Percentiles rank a stretch among this genome's conserved stretches.
Evolutionary conservation across 305 asterid species (phyloP).

Genomic region (Rubia peregrina): DNA sequence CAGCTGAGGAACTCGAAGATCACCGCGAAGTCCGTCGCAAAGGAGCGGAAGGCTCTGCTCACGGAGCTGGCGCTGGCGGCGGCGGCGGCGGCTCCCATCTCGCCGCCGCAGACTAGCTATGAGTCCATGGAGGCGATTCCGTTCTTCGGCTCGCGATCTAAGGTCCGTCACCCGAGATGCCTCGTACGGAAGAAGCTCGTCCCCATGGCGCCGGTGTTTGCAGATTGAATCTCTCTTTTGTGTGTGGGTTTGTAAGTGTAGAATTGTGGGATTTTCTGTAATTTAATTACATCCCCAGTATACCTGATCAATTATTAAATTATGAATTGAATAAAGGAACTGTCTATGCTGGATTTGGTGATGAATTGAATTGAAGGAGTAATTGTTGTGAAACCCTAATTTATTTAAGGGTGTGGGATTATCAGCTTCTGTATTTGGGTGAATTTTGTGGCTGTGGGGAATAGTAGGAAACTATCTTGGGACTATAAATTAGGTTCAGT

Average conservation of each 20-base stretch:
- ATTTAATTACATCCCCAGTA: slow-evolving; percentile 4
- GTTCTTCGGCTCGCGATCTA: slow-evolving; percentile 39
- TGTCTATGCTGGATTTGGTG: background rate
- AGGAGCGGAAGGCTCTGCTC: slow-evolving; percentile 33
- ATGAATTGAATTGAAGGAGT: background rate
- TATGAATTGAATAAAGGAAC: background rate
- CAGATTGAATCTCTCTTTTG: slow-evolving; percentile 17
- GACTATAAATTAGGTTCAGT: background rate
- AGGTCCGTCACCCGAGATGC: slow-evolving; percentile 39
- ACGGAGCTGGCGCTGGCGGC: slow-evolving; percentile 29
- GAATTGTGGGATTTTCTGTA: background rate
- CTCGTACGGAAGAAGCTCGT: slow-evolving; percentile 49
- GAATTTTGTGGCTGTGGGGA: background rate
- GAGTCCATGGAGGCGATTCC: slow-evolving; percentile 42
- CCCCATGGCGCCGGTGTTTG: slow-evolving; percentile 47
- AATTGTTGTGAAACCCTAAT: background rate
- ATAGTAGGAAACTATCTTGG: background rate
- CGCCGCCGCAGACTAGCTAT: slow-evolving; percentile 21
- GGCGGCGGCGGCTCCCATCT: slow-evolving; percentile 21
- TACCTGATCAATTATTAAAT: background rate
- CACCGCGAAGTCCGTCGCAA: slow-evolving; percentile 48
- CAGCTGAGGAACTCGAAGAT: slow-evolving; percentile 58
- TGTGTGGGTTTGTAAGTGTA: background rate
- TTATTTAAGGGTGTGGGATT: background rate
- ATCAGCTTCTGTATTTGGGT: slow-evolving; percentile 1